Base-by-base conservation (phyloP, 768 basidiomycete genomes). In the Suillus bovinus region DNA sequence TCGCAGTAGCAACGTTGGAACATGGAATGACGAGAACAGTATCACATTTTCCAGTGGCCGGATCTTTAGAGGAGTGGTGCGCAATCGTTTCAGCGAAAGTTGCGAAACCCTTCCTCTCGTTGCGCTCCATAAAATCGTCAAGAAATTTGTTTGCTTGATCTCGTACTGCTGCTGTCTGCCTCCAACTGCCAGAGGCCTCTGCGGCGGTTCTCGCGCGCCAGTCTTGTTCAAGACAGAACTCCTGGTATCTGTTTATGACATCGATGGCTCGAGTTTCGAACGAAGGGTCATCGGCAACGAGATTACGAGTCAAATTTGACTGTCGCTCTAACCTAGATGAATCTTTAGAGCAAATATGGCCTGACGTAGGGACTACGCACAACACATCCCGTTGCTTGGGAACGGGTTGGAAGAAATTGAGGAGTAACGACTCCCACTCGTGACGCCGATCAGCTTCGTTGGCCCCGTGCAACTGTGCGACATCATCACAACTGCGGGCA, bases 211-310 rank as follows among this genome's bases (percentile, higher is more conserved):
- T n/a, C n/a, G 20, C 8, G 20, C 4, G 9, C 3, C 0, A 4
- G 41, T 9, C 0, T 22, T 29, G 27, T 4, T 41, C 38, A 13
- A 0, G 0, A 29, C 57, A 46, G 7, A 58, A 2, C 0, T 1
- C 1, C 3, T 4, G 2, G 14, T 46, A 58, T 9, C 6, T 1
- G 5, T 0, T 0, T 17, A 39, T 13, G 11, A 49, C 13, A 1
- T n/a, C 4, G 2, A 3, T 3, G 10, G 46, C 29, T 6, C 13
- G 22, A 54, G 9, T 14, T 11, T 46, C 5, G 10, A 22, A 34
- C 24, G 27, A 58, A 17, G 54, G 0, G 24, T 55, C 34, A 11
- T 55, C 27, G 6, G 11, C 58, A 7, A 3, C 58, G 5, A 29
- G 27, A 16, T 58, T 58, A 8, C 46, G 58, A 3, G 46, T 5